Evolutionary conservation across 805 yeast genomes (phyloP), one percentile per base, ranked within the genome.

Genomic region (Lipomyces orientalis): DNA sequence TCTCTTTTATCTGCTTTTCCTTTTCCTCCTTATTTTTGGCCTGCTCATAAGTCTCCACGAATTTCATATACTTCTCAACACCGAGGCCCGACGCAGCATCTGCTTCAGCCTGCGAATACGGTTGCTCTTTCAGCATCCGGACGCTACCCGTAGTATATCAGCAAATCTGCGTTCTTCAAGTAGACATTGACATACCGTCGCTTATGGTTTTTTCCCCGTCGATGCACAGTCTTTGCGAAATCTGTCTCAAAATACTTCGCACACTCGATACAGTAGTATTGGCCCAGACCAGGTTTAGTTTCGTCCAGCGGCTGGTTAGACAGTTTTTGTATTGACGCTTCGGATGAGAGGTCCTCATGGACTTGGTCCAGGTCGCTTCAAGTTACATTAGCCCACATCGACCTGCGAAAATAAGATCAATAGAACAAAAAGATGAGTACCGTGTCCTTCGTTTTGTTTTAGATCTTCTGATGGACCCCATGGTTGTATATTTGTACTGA

Each of bases 191-290:
- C 61, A 34, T 46, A 69, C 64, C 76, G 84, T 79, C 98, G 86
- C 78, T 90, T 93, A 79, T 95, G 99, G 7, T 88, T 84, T 75
- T 93, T 93, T 3, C 90, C 83, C 73, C 87, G 86, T 70, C 84
- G 80, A 80, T 95, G 99, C 14, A 88, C 83, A 68, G 86, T 87
- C 64, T 91, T 82, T 7, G 97, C 90, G 39, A 79, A 77, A 57
- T 90, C 92, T 65, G 88, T 88, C 77, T 93, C 97, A 75, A 87
- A 92, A 79, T 95, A 92, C 77, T 89, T 90, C 60, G 97, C 96
- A 83, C 99, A 95, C 71, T 93, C 97, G 63, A 95, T 84, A 79
- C 98, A 95, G 79, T 91, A 95, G 79, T 86, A 89, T 79, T 95
- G 98, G 16, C 97, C 99, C 72, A 95, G 81, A 1, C 99, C 99